Evolutionary conservation across 495 filamentous ascomycete genomes (phyloP).

Genomic region (Aspergillus saccharolyticus): DNA sequence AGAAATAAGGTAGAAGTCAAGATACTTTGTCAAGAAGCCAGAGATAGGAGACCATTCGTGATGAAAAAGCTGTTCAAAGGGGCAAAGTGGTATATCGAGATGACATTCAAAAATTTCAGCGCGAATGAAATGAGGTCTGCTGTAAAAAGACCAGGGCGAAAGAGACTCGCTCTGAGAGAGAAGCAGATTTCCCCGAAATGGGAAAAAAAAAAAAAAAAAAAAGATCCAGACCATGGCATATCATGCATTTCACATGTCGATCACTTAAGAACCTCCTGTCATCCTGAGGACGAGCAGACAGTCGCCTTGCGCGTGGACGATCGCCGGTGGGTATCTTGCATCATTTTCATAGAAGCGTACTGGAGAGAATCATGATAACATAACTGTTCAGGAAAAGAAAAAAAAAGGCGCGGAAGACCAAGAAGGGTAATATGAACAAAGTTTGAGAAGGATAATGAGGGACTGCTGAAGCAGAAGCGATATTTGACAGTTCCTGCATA

Average conservation of each 20-base stretch:
- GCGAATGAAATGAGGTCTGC: too few relatives aligned
- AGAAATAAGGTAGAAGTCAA: too few relatives aligned
- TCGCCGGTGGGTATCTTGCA: not conserved
- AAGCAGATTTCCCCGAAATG: too few relatives aligned
- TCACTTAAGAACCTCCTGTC: not conserved
- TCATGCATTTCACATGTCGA: not conserved
- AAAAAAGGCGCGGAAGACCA: not conserved
- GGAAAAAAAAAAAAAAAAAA: not conserved
- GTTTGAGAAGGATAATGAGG: not conserved
- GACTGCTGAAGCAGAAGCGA: not conserved
- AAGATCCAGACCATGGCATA: not conserved
- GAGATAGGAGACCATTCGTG: too few relatives aligned
- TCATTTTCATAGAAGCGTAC: not conserved
- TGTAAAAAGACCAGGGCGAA: too few relatives aligned
- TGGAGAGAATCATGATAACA: not conserved
- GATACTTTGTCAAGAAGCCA: too few relatives aligned
- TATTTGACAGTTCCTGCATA: not conserved
- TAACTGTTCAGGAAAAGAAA: conserved; percentile 2
- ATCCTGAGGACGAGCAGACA: not conserved
- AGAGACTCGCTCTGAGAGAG: too few relatives aligned
- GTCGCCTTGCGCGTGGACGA: not conserved
- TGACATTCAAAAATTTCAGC: too few relatives aligned
- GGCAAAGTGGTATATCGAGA: too few relatives aligned
- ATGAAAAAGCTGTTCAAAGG: too few relatives aligned
- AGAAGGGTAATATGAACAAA: not conserved